Base-by-base conservation (phyloP, 140 eudicot species). In the Bidens hawaiensis region DNA sequence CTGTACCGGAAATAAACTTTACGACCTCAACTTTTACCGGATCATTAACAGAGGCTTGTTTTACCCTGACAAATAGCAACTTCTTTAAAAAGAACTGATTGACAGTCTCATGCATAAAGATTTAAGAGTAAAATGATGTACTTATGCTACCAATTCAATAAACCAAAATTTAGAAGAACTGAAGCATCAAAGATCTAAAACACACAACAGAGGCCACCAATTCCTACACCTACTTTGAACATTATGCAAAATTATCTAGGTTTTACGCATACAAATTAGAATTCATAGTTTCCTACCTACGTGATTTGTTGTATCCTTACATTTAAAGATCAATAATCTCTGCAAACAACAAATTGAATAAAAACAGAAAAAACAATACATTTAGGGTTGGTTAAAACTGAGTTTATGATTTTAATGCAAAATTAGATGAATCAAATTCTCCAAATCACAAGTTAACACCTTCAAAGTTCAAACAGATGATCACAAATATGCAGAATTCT, bases 21-120 rank as follows among this genome's bases (percentile, higher is more conserved):
- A 47, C 7, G 31, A n/a, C 74, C 61, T 80, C 88, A 17, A 76
- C 87, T 67, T 67, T 70, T 13, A 78, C 58, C 50, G 81, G 43
- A 54, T 78, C 87, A 57, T 48, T 79, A 57, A 70, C 78, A 71
- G 77, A 86, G 41, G 82, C 85, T 58, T 79, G 82, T 50, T 81
- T 86, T 60, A 87, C 95, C 79, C 95, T 89, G 93, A 48, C 26
- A 71, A 61, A 65, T 67, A 62, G 43, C 43, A 64, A 22, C 40
- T 54, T 51, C 52, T 50, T 38, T 27, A 33, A 71, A n/a, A 30
- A 17, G n/a, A 43, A 16, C 51, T 6, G 53, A 26, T 16, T 11
- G 2, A 53, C 53, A 31, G 33, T 33, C 16, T 7, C 38, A 65
- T 33, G 33, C 16, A 50, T 28, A 6, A 46, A 47, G 31, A 19